A percentile compares a stretch with the other conserved stretches of the same genome.
Evolutionary conservation across 2,329 filamentous ascomycete species (phyloP).

Genomic region (Alternaria ventricosa): DNA sequence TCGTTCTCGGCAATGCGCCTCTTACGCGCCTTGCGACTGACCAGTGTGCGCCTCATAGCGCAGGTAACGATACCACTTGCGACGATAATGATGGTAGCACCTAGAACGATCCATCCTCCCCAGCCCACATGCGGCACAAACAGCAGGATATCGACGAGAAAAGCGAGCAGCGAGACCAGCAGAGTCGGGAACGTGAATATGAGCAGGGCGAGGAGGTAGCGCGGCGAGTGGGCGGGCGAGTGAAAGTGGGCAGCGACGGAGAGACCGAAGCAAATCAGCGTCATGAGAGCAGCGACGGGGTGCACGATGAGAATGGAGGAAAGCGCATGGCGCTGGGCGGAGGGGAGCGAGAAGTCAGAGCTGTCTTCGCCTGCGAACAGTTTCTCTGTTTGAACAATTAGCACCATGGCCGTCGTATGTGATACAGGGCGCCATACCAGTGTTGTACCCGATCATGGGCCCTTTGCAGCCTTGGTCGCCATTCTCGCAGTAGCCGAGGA

Average conservation of each 20-base stretch:
- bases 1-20: constrained; percentile 91
- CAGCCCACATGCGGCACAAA: constrained; percentile 94
- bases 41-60: constrained; percentile 90
- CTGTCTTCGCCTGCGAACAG: constrained; percentile 55
- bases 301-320: constrained; percentile 91
- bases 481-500: constrained; percentile 84
- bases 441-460: constrained; percentile 84
- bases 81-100: constrained; percentile 83
- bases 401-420: constrained; percentile 3
- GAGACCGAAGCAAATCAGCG: constrained; percentile 82
- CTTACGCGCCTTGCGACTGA: constrained; percentile 91
- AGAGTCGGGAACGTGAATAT: constrained; percentile 88
- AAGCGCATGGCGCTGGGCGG: constrained; percentile 71
- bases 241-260: constrained; percentile 85
- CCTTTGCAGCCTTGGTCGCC: constrained; percentile 64
- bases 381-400: constrained; percentile 49
- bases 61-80: constrained; percentile 86
- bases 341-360: constrained; percentile 67
- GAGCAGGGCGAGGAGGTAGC: constrained; percentile 83
- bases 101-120: constrained; percentile 93
- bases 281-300: constrained; percentile 85
- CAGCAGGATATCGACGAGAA: constrained; percentile 89
- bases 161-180: constrained; percentile 81
- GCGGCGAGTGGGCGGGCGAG: constrained; percentile 83
- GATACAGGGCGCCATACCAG: constrained; percentile 63